Evolutionary conservation across 495 filamentous ascomycete species (phyloP).

Genomic region (Hypomontagnella submonticulosa): DNA sequence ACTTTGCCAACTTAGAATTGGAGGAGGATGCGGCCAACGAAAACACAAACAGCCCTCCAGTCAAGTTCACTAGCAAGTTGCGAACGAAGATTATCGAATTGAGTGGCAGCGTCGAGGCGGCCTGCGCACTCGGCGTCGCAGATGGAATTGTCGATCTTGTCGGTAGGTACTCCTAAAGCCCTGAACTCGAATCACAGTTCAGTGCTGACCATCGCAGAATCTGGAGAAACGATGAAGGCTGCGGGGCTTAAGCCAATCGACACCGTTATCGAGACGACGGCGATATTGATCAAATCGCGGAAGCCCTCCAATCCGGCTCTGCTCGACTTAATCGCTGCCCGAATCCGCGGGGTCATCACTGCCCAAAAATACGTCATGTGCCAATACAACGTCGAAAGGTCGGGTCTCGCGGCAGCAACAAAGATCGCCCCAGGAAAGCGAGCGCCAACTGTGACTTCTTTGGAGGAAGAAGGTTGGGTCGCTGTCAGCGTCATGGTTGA

Average conservation of each 20-base stretch:
- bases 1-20: slow-evolving; percentile 81
- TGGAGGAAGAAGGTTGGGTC: slow-evolving; percentile 93
- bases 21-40: slow-evolving; percentile 51
- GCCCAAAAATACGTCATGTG: slow-evolving; percentile 94
- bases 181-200: background rate
- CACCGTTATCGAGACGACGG: slow-evolving; percentile 86
- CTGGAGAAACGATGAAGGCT: slow-evolving; percentile 97
- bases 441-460: slow-evolving; percentile 85
- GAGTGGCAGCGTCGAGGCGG: slow-evolving; percentile 95
- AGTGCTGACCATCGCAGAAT: slow-evolving; percentile 69
- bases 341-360: slow-evolving; percentile 94
- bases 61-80: slow-evolving; percentile 58
- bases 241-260: slow-evolving; percentile 96
- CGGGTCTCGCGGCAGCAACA: slow-evolving; percentile 70
- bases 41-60: slow-evolving; percentile 3
- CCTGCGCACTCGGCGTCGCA: slow-evolving; percentile 93
- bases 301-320: slow-evolving; percentile 80
- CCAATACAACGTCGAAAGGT: slow-evolving; percentile 90
- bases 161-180: slow-evolving; percentile 66
- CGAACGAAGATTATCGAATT: slow-evolving; percentile 89
- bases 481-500: slow-evolving; percentile 94
- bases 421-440: slow-evolving; percentile 93
- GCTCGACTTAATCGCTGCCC: slow-evolving; percentile 80
- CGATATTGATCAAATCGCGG: slow-evolving; percentile 92
- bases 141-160: slow-evolving; percentile 98